Evolutionary conservation across 2,329 filamentous ascomycete species (phyloP), one percentile per base, ranked within the genome.

Genomic region (Lachnellula occidentalis): DNA sequence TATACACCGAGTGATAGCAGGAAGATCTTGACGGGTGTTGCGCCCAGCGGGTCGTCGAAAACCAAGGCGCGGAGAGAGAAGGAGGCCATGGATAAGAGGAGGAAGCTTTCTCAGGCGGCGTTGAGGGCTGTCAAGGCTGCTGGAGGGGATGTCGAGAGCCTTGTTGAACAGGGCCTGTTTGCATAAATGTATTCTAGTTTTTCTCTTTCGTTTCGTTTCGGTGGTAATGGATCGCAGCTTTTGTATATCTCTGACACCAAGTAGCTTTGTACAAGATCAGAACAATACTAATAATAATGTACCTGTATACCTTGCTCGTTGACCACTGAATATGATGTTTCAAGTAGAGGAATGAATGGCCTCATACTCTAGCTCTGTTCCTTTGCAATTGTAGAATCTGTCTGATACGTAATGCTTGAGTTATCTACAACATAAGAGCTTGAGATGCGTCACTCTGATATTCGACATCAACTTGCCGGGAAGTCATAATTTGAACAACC

Each of bases 41-140:
- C 94, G 45, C 92, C 92, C 1, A 92, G 87, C 61, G 94, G 94
- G 9, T 91, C 86, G 63, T 88, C 83, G 62, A 97, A 97, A 80
- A 97, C 94, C 8, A 96, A 96, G 70, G 90, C 90, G n/a, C 76
- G 91, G 53, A 76, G 94, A 49, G 92, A 97, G 71, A 88, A 90
- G 70, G 92, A 96, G 74, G 90, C 90, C 1, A 77, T 81, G 51
- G 92, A 96, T 67, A 85, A 86, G 71, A 77, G 88, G 64, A 74
- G 85, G 62, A 78, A 80, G 67, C 68, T 92, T 53, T 85, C 80
- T 65, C 82, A 88, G 69, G 83, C 83, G 7, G 85, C 87, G 31
- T 72, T 86, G 59, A 82, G 82, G 69, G 86, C 85, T 8, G 82
- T 91, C 0, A 75, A 81, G 53, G 86, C 85, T 11, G 87, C 84